A percentile compares a stretch with the other conserved stretches of the same genome.
These are phyloP conservation scores for Inosperma sp. DNA, from an alignment of 768 basidiomycete genomes.

Conservation along the genomic window DNA sequence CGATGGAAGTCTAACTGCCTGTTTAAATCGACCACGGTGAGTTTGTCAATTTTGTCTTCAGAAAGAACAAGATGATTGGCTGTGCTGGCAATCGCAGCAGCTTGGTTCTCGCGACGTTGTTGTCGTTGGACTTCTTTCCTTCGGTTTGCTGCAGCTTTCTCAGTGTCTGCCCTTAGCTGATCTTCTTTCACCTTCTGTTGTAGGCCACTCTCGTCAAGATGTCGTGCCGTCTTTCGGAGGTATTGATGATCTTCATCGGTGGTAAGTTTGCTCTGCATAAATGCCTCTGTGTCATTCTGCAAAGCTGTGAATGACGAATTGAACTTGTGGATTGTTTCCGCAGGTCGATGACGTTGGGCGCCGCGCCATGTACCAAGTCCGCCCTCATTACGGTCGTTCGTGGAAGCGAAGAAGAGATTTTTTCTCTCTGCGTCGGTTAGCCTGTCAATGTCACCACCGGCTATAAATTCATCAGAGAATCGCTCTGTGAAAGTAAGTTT, in stretches of 20 bases:
- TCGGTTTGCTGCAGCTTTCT: no score
- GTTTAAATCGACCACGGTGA: no score
- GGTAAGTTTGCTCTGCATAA: slow-evolving; percentile 5
- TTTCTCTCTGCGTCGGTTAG: slow-evolving; percentile 6
- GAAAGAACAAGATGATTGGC: no score
- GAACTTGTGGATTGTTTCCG: slow-evolving; percentile 15
- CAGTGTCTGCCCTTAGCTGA: no score
- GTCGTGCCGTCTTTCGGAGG: slow-evolving; percentile 7
- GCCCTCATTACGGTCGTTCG: slow-evolving; percentile 29
- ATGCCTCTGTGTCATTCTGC: slow-evolving; percentile 10
- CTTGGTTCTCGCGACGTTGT: no score
- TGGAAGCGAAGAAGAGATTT: slow-evolving; percentile 15
- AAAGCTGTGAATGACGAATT: slow-evolving; percentile 7
- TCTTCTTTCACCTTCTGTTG: no score
- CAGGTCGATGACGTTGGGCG: neutral
- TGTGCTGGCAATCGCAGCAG: no score
- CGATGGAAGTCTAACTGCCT: no score
- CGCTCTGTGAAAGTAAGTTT: slow-evolving; percentile 17
- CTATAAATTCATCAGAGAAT: slow-evolving; percentile 23
- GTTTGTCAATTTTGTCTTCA: no score
- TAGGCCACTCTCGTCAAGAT: no score
- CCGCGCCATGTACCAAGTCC: slow-evolving; percentile 15
- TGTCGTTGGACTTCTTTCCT: no score
- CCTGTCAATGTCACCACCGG: slow-evolving; percentile 15
- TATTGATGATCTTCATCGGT: slow-evolving; percentile 9